Conservation (phyloP, 768 basidiomycete species). For the Lentinus brumalis region DNA sequence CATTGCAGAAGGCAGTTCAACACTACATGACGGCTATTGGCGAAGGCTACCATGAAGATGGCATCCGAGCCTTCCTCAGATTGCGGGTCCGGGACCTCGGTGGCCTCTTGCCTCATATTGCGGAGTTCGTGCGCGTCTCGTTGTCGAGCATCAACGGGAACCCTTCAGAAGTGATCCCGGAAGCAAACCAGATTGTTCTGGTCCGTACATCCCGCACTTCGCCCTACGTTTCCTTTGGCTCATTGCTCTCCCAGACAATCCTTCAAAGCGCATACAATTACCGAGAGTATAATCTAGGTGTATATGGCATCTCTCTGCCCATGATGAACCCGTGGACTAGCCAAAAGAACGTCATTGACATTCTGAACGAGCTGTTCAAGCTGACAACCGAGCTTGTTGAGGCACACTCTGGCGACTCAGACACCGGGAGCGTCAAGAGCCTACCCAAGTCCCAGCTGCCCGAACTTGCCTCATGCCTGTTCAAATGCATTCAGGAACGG, state of each 20-base stretch:
- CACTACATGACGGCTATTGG: constrained; percentile 63
- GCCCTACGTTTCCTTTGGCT: neutral
- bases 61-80: constrained; percentile 85
- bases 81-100: constrained; percentile 67
- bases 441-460: constrained; percentile 61
- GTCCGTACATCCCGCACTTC: constrained; percentile 42
- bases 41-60: constrained; percentile 67
- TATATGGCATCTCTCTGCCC: constrained; percentile 77
- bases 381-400: constrained; percentile 55
- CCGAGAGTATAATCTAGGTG: constrained; percentile 65
- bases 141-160: constrained; percentile 46
- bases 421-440: constrained; percentile 29
- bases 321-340: constrained; percentile 87
- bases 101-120: constrained; percentile 61
- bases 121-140: constrained; percentile 47
- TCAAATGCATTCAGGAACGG: constrained; percentile 68
- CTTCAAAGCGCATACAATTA: constrained; percentile 75
- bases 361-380: constrained; percentile 72
- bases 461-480: constrained; percentile 61
- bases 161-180: constrained; percentile 50
- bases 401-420: constrained; percentile 33
- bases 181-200: constrained; percentile 69
- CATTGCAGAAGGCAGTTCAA: constrained; percentile 71
- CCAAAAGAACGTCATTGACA: constrained; percentile 63
- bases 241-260: constrained; percentile 51